Conservation (phyloP, 140 eudicot species). For the Ambrosia hybrid region DNA sequence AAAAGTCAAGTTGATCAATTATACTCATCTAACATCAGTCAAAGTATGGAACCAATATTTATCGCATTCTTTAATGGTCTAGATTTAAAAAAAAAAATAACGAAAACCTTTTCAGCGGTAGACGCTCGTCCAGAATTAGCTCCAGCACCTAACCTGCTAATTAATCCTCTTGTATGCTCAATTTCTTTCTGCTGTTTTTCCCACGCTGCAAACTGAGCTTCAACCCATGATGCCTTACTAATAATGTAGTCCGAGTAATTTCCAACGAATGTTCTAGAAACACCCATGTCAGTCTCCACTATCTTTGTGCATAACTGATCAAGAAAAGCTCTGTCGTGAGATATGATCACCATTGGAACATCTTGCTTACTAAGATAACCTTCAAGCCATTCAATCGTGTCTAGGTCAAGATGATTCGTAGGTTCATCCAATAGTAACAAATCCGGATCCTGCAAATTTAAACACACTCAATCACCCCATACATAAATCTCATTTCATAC, state of each 20-base stretch:
- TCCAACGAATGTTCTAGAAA: constrained; percentile 79
- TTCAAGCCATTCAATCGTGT: constrained; percentile 98
- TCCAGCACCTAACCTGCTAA: constrained; percentile 79
- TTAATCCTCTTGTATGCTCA: constrained; percentile 72
- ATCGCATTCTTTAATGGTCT: background rate
- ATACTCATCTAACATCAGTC: too few relatives aligned
- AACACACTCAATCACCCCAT: background rate
- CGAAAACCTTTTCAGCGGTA: constrained; percentile 80
- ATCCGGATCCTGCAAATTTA: constrained; percentile 77
- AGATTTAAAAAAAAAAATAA: background rate
- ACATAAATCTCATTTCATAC: too few relatives aligned
- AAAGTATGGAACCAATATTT: too few relatives aligned
- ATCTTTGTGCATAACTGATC: constrained; percentile 95
- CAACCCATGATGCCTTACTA: constrained; percentile 78
- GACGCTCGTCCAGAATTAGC: constrained; percentile 97
- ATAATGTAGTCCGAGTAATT: constrained; percentile 77
- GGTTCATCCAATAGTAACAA: constrained; percentile 94
- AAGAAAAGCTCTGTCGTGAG: constrained; percentile 98
- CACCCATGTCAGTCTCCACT: constrained; percentile 97
- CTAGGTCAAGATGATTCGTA: constrained; percentile 96
- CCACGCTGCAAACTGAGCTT: constrained; percentile 94
- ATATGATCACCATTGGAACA: constrained; percentile 97
- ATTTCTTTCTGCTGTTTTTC: constrained; percentile 96
- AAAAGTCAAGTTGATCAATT: too few relatives aligned
- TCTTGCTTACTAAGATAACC: constrained; percentile 78